A percentile compares a stretch with the other conserved stretches of the same genome.
These are phyloP conservation scores for Rhodomyrtus tomentosa DNA, from an alignment of 345 rosid genomes.

Conservation along the genomic window DNA sequence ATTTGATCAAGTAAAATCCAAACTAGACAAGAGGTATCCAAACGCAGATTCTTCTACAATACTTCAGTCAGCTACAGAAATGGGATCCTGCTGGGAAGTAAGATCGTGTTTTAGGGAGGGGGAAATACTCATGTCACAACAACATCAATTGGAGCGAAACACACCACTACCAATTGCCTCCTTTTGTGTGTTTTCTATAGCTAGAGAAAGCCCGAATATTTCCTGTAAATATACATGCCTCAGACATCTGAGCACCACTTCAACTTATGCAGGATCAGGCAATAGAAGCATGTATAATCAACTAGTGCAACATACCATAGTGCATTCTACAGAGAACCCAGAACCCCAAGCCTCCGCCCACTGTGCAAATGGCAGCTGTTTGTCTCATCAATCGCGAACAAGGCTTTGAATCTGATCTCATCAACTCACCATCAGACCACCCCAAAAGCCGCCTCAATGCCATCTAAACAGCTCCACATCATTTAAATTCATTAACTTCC, in stretches of 20 bases:
- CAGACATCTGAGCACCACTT: neutral
- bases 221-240: neutral
- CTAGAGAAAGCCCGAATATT: neutral
- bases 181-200: neutral
- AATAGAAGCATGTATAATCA: neutral
- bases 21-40: neutral
- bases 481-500: neutral
- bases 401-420: constrained; percentile 77
- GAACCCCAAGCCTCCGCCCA: constrained; percentile 77
- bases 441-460: constrained; percentile 55
- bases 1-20: neutral
- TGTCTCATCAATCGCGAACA: constrained; percentile 73
- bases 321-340: constrained; percentile 83
- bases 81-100: neutral
- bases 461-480: constrained; percentile 18
- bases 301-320: constrained; percentile 32
- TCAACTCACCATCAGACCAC: constrained; percentile 69
- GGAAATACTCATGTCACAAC: neutral
- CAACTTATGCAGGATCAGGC: neutral
- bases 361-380: constrained; percentile 57
- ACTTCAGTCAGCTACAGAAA: neutral
- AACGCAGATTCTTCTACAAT: neutral
- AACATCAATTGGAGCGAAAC: neutral
- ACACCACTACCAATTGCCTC: neutral
- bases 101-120: neutral